Percentiles rank a stretch among this genome's conserved stretches.
These are phyloP conservation scores for Globisporangium alternatum DNA, from an alignment of 352 stramenopile genomes.

Conservation along the genomic window DNA sequence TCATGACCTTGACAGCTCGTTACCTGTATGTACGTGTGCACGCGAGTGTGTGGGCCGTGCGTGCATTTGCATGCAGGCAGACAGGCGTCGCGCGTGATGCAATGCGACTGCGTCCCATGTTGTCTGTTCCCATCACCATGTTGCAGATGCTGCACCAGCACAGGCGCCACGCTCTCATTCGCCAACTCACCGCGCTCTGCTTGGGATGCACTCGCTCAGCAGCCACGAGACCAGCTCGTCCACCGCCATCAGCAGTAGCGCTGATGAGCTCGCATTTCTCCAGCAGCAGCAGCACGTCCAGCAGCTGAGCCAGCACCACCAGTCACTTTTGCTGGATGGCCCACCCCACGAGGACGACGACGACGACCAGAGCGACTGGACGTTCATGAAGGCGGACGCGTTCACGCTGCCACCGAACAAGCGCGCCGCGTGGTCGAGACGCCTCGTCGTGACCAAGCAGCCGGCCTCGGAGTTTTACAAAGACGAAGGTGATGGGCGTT, in stretches of 20 bases:
- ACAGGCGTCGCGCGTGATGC: neutral
- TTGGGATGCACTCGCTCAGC: constrained; percentile 12
- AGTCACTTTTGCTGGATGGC: neutral
- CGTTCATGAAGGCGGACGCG: constrained; percentile 17
- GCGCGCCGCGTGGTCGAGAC: constrained; percentile 55
- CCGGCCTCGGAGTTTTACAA: constrained; percentile 87
- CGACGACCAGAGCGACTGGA: constrained; percentile 18
- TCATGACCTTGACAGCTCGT: neutral
- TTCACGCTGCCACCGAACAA: constrained; percentile 18
- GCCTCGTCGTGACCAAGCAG: constrained; percentile 85
- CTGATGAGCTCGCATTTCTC: constrained; percentile 14
- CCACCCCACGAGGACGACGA: neutral
- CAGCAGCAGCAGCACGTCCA: neutral
- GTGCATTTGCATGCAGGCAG: neutral
- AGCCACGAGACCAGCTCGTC: constrained; percentile 18
- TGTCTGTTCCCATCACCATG: neutral
- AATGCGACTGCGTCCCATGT: neutral
- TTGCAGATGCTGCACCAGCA: neutral
- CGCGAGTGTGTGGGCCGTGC: neutral
- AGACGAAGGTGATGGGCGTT: constrained; percentile 51
- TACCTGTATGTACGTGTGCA: neutral
- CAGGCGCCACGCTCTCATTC: constrained; percentile 7
- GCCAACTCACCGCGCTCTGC: constrained; percentile 14
- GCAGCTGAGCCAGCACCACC: constrained; percentile 2
- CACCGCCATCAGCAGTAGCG: constrained; percentile 8